These are phyloP conservation scores for Gaertneriomyces sp. DNA, from an alignment of 192 early-diverging fungal genomes.

Conservation along the genomic window DNA sequence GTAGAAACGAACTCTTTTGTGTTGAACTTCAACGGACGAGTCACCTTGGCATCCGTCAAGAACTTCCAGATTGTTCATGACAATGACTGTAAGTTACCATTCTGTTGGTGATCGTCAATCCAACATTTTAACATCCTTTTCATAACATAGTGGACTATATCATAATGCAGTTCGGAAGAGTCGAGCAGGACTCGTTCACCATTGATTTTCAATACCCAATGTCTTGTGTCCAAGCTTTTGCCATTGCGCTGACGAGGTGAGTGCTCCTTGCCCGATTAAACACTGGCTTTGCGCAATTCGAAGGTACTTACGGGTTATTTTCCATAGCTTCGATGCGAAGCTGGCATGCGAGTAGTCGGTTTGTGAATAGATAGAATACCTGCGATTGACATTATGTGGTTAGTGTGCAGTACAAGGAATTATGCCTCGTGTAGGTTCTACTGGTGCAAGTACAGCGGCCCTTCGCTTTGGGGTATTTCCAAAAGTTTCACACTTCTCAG, in stretches of 20 bases:
- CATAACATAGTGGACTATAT: constrained; percentile 76
- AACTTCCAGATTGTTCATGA: constrained; percentile 96
- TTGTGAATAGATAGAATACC: too few relatives aligned
- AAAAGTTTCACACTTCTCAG: too few relatives aligned
- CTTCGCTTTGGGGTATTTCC: too few relatives aligned
- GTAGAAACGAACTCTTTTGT: constrained; percentile 84
- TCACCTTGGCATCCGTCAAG: constrained; percentile 86
- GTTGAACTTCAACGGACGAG: constrained; percentile 89
- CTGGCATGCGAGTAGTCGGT: constrained; percentile 73
- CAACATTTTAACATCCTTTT: background rate
- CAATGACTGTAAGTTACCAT: constrained; percentile 58
- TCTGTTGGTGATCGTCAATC: background rate
- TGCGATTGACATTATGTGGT: too few relatives aligned
- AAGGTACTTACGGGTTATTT: too few relatives aligned
- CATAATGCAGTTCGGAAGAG: constrained; percentile 90
- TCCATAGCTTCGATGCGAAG: constrained; percentile 73
- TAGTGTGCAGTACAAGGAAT: too few relatives aligned
- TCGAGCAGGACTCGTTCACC: constrained; percentile 66
- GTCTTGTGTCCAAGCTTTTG: constrained; percentile 82
- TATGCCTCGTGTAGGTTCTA: too few relatives aligned
- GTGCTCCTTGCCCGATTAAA: background rate
- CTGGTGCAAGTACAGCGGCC: too few relatives aligned
- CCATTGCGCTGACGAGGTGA: constrained; percentile 77
- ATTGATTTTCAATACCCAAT: constrained; percentile 92
- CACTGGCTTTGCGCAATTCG: background rate